Conservation (phyloP, 2,329 filamentous ascomycete genomes). For the Sclerotinia subarctica region DNA sequence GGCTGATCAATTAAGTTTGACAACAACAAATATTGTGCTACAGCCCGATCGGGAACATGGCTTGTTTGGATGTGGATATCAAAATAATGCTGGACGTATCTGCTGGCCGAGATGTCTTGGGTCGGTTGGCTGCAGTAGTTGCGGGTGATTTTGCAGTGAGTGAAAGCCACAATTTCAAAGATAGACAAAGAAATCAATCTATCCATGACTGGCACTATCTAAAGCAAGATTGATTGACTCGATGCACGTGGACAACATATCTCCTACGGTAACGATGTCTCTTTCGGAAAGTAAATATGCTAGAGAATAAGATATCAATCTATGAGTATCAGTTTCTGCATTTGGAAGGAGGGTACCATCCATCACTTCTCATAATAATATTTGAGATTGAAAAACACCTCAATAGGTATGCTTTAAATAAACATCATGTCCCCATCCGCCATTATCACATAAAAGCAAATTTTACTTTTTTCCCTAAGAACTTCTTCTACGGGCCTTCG, state of each 20-base stretch:
- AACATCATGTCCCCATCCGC: conserved; percentile 34
- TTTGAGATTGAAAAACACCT: conserved; percentile 3
- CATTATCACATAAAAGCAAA: conserved; percentile 26
- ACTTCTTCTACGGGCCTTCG: conserved; percentile 42
- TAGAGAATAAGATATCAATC: conserved; percentile 1
- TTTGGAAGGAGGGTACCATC: conserved; percentile 12
- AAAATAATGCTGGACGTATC: conserved; percentile 28
- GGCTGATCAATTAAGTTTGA: conserved; percentile 37
- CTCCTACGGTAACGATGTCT: conserved; percentile 6
- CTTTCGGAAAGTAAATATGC: conserved; percentile 14
- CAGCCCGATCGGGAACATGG: conserved; percentile 34
- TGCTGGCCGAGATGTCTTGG: conserved; percentile 36
- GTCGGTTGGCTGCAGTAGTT: conserved; percentile 48
- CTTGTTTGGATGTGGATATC: conserved; percentile 37
- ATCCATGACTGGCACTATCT: conserved; percentile 25
- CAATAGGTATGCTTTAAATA: conserved; percentile 15
- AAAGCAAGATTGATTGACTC: conserved; percentile 48
- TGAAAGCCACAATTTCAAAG: conserved; percentile 37
- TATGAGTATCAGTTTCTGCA: conserved; percentile 19
- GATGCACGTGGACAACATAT: conserved; percentile 49
- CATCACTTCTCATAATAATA: conserved; percentile 18
- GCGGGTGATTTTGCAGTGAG: conserved; percentile 40
- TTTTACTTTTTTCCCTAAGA: conserved; percentile 30
- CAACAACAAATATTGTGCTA: conserved; percentile 34
- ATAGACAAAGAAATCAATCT: conserved; percentile 47